phyloP scores from a whole-genome alignment of 2,329 filamentous ascomycete genomes.

The Diaporthe sp. region DNA sequence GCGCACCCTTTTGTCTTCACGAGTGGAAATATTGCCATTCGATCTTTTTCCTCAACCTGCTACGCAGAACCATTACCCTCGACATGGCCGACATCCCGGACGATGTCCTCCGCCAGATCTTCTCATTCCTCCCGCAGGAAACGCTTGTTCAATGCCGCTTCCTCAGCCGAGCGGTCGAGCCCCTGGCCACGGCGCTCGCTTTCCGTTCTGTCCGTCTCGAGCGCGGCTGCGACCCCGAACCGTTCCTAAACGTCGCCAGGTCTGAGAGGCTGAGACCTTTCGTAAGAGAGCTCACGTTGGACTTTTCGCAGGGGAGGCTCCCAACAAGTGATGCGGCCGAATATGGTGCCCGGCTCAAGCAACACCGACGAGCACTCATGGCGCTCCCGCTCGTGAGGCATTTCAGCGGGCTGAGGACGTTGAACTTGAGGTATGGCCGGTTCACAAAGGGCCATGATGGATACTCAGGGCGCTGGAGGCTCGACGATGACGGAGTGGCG shows the following conservation, averaged over 20 bases:
- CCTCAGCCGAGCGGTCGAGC: not conserved
- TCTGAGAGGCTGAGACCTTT: constrained; percentile 17
- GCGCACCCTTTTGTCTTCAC: not conserved
- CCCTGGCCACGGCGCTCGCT: not conserved
- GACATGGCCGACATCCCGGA: constrained; percentile 32
- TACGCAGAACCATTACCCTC: not conserved
- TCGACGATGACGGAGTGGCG: not conserved
- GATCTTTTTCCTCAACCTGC: not conserved
- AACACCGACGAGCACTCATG: not conserved
- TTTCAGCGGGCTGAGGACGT: not conserved
- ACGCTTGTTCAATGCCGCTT: constrained; percentile 30
- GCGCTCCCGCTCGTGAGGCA: constrained; percentile 24
- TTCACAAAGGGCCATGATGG: not conserved
- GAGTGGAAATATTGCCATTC: too few relatives aligned
- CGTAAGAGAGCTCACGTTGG: constrained; percentile 30
- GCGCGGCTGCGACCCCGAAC: not conserved
- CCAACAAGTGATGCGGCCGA: not conserved
- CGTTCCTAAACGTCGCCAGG: constrained; percentile 12
- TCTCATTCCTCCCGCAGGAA: constrained; percentile 17
- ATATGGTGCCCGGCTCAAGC: not conserved
- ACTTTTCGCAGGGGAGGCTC: not conserved
- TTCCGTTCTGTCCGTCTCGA: constrained; percentile 34
- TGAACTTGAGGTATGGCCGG: constrained; percentile 32
- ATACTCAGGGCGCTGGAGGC: not conserved
- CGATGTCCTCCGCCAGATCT: constrained; percentile 16